These are phyloP conservation scores for Malus hybrid DNA, from an alignment of 331 rosid genomes.

Conservation along the genomic window DNA sequence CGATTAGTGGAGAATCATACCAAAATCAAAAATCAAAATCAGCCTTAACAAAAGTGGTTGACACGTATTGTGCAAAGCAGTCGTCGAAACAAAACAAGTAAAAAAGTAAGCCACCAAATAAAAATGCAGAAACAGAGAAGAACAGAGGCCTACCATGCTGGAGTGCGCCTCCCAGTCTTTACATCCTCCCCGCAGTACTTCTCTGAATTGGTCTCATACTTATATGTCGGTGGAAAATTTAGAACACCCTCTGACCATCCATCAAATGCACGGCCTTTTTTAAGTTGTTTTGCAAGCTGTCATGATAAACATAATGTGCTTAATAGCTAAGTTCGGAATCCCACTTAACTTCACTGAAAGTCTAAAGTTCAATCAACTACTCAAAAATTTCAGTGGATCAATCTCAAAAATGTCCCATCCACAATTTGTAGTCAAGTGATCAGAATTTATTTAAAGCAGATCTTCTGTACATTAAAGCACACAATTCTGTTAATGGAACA, in stretches of 20 bases:
- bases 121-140: constrained; percentile 5
- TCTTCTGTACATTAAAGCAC: neutral
- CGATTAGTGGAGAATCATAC: neutral
- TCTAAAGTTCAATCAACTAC: neutral
- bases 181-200: constrained; percentile 79
- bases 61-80: neutral
- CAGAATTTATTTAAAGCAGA: neutral
- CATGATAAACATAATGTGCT: constrained; percentile 20
- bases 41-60: neutral
- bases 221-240: constrained; percentile 81
- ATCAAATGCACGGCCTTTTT: constrained; percentile 61
- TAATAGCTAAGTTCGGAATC: constrained; percentile 3
- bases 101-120: neutral
- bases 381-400: neutral
- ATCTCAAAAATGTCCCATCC: neutral
- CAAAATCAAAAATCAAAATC: neutral
- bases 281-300: constrained; percentile 60
- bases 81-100: neutral
- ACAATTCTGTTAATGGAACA: neutral
- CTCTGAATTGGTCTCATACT: constrained; percentile 71
- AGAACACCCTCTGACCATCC: constrained; percentile 93
- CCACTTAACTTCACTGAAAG: neutral
- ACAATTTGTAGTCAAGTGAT: neutral
- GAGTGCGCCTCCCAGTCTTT: constrained; percentile 74
- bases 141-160: constrained; percentile 73